These are phyloP conservation scores for Typha latifolia DNA, from an alignment of 176 grass and related monocot species.

Conservation along the genomic window DNA sequence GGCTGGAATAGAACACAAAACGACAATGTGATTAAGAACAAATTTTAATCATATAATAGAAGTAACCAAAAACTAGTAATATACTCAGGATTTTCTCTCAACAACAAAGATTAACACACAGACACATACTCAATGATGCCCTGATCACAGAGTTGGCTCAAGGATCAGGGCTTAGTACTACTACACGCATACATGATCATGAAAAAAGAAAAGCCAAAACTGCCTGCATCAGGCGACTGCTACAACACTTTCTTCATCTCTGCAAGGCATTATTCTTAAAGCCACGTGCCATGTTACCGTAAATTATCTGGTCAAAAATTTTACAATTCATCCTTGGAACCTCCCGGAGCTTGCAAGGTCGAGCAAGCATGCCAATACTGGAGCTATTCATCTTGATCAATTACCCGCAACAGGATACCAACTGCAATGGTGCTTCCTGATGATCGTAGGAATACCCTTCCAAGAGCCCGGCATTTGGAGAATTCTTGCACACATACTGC, in stretches of 20 bases:
- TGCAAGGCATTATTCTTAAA: not conserved
- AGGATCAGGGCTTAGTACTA: not conserved
- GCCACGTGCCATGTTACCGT: not conserved
- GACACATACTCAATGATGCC: no score
- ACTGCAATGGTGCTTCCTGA: conserved; percentile 71
- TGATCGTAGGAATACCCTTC: conserved; percentile 66
- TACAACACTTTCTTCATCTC: not conserved
- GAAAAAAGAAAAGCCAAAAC: conserved; percentile 34
- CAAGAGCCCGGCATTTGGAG: conserved; percentile 66
- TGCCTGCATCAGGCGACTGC: conserved; percentile 14
- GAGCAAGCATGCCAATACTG: no score
- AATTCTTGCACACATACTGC: conserved; percentile 77
- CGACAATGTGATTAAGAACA: no score
- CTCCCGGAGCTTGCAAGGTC: not conserved
- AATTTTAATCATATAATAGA: no score
- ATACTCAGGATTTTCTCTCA: no score
- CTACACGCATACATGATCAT: not conserved
- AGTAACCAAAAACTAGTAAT: no score
- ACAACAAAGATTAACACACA: no score
- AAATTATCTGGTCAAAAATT: not conserved
- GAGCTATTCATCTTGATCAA: conserved; percentile 19
- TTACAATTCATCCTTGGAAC: not conserved
- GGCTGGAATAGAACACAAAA: no score
- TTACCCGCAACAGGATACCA: conserved; percentile 48
- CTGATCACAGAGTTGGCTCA: no score